Conservation (phyloP, 2,329 filamentous ascomycete species). For the Harringtonia lauricola region DNA sequence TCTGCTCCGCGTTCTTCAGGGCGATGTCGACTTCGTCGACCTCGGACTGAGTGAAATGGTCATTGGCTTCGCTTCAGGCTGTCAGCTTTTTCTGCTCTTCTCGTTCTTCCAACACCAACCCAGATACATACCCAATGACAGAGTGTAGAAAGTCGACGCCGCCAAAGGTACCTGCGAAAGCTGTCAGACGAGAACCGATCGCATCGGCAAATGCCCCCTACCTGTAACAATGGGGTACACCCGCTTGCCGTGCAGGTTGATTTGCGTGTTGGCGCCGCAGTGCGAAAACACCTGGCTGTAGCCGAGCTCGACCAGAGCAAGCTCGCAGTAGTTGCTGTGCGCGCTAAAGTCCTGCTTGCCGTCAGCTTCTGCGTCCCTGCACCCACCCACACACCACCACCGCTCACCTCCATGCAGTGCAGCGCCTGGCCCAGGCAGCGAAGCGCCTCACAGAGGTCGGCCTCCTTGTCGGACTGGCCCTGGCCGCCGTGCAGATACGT, state of each 20-base stretch:
- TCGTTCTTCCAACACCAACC: no score
- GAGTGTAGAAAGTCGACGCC: constrained; percentile 79
- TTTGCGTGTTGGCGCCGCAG: constrained; percentile 54
- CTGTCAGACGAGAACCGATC: no score
- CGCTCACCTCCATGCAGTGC: constrained; percentile 54
- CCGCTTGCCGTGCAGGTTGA: constrained; percentile 53
- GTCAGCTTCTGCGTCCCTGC: neutral
- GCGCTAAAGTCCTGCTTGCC: constrained; percentile 52
- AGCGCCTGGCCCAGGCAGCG: constrained; percentile 66
- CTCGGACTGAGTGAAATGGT: constrained; percentile 77
- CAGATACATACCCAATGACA: constrained; percentile 36
- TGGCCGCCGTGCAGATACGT: constrained; percentile 57
- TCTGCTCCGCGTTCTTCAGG: constrained; percentile 55
- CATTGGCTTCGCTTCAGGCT: constrained; percentile 50
- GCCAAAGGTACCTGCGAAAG: constrained; percentile 54
- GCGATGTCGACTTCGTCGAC: constrained; percentile 71
- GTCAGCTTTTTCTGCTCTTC: no score
- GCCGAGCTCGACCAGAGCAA: constrained; percentile 63
- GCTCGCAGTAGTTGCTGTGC: constrained; percentile 75
- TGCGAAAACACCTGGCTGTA: constrained; percentile 61
- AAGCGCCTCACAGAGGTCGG: constrained; percentile 70
- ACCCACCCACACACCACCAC: no score
- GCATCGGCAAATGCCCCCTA: no score
- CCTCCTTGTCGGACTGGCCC: constrained; percentile 54
- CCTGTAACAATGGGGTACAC: constrained; percentile 64